A percentile compares a stretch with the other conserved stretches of the same genome.
Evolutionary conservation across 352 stramenopile species (phyloP).

Genomic region (Globisporangium polare): DNA sequence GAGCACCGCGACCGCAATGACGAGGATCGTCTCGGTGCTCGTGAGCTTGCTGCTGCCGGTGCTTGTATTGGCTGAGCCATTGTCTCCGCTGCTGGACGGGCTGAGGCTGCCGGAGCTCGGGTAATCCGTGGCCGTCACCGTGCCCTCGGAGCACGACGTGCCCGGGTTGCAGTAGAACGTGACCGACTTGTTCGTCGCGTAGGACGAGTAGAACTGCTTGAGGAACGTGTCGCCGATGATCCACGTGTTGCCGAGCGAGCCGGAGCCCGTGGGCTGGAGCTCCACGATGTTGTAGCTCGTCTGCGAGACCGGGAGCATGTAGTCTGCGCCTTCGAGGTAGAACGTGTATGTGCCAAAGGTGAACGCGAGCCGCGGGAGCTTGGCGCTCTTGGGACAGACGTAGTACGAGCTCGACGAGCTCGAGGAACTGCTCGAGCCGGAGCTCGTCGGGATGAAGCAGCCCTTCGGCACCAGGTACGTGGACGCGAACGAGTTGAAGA

Average conservation of each 20-base stretch:
- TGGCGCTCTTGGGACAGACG: constrained; percentile 40
- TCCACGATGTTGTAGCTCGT: constrained; percentile 32
- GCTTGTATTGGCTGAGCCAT: constrained; percentile 2
- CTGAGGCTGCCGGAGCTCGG: constrained; percentile 1
- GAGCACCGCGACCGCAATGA: constrained; percentile 2
- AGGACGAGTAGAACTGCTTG: constrained; percentile 68
- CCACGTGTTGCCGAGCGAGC: constrained; percentile 48
- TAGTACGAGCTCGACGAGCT: constrained; percentile 31
- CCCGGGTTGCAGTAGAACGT: constrained; percentile 48
- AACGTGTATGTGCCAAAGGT: constrained; percentile 57
- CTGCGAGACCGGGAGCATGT: constrained; percentile 33
- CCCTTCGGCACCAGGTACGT: constrained; percentile 10
- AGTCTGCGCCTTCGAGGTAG: constrained; percentile 55
- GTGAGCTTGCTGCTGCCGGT: not conserved
- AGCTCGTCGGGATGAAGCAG: constrained; percentile 5
- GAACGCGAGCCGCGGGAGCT: constrained; percentile 49
- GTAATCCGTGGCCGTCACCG: not conserved
- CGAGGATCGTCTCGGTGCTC: constrained; percentile 3
- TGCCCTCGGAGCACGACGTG: not conserved
- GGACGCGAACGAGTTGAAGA: constrained; percentile 21
- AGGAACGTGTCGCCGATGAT: constrained; percentile 79
- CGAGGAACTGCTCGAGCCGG: not conserved
- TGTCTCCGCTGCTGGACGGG: not conserved
- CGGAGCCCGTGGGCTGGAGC: constrained; percentile 22
- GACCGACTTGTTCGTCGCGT: constrained; percentile 57